Evolutionary conservation across 2,329 filamentous ascomycete genomes (phyloP).

Genomic region (Colletotrichum orchidophilum): DNA sequence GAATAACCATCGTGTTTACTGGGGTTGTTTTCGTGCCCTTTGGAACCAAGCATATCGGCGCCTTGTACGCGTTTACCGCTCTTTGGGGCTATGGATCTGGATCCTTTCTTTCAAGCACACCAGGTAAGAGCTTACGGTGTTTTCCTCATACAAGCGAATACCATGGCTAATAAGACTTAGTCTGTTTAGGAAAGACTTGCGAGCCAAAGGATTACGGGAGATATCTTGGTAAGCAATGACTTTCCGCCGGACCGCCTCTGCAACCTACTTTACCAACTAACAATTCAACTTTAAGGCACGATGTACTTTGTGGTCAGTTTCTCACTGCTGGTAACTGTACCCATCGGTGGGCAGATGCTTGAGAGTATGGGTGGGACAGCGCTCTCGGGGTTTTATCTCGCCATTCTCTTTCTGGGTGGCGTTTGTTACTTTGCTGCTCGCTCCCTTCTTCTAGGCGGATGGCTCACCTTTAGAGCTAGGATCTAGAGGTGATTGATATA

Average conservation of each 20-base stretch:
- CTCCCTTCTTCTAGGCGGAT: slow-evolving; percentile 12
- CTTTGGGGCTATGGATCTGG: slow-evolving; percentile 60
- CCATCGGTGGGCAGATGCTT: slow-evolving; percentile 55
- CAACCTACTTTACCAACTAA: not conserved
- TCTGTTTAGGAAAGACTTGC: slow-evolving; percentile 57
- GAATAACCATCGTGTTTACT: slow-evolving; percentile 50
- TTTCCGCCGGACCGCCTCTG: accelerated
- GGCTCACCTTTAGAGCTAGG: slow-evolving; percentile 18
- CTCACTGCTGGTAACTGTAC: slow-evolving; percentile 54
- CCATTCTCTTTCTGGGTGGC: slow-evolving; percentile 48
- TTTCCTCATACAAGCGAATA: not conserved
- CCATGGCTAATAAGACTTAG: slow-evolving; percentile 33
- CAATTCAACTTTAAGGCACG: slow-evolving; percentile 44
- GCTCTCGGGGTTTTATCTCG: slow-evolving; percentile 56
- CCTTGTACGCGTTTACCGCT: slow-evolving; percentile 54
- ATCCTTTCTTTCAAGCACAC: slow-evolving; percentile 53
- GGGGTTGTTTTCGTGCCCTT: slow-evolving; percentile 55
- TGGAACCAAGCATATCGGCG: slow-evolving; percentile 47
- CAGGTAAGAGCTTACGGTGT: slow-evolving; percentile 33
- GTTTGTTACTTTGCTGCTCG: slow-evolving; percentile 43
- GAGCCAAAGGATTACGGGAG: slow-evolving; percentile 56
- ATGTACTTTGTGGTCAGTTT: slow-evolving; percentile 57
- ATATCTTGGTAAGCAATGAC: slow-evolving; percentile 43
- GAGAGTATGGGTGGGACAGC: slow-evolving; percentile 53
- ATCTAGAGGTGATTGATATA: slow-evolving; percentile 3